Evolutionary conservation across 805 yeast species (phyloP).

Genomic region (Starmerella bombicola): DNA sequence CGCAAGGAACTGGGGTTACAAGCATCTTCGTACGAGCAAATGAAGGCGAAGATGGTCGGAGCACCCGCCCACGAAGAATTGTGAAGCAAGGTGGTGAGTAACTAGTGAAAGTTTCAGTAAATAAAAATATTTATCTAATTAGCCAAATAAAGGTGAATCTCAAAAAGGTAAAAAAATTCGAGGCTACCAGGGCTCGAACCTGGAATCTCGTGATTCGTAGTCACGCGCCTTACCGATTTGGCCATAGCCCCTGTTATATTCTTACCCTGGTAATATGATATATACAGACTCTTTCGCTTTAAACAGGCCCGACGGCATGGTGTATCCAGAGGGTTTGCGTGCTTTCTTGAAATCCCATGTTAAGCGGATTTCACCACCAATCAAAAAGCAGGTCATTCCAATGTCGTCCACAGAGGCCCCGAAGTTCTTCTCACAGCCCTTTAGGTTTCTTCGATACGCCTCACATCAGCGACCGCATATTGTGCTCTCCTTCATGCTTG

Average conservation of each 20-base stretch:
- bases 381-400: background rate
- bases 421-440: conserved; percentile 28
- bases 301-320: background rate
- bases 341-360: background rate
- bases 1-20: conserved; percentile 16
- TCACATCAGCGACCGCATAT: conserved; percentile 68
- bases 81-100: conserved; percentile 4
- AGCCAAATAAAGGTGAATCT: background rate
- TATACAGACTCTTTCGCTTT: background rate
- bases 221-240: conserved; percentile 24
- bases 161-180: conserved; percentile 8
- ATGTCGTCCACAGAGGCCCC: conserved; percentile 20
- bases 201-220: conserved; percentile 24
- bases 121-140: background rate
- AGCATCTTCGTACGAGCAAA: conserved; percentile 8
- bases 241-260: conserved; percentile 19
- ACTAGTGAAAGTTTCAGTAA: background rate
- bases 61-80: conserved; percentile 21
- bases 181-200: conserved; percentile 24
- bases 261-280: background rate
- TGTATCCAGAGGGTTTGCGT: background rate
- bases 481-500: conserved; percentile 52
- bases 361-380: no score
- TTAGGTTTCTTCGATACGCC: conserved; percentile 43
- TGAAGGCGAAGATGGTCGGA: background rate